A percentile compares a stretch with the other conserved stretches of the same genome.
These are phyloP conservation scores for Nyssa sinensis DNA, from an alignment of 148 eudicot species.

Conservation along the genomic window DNA sequence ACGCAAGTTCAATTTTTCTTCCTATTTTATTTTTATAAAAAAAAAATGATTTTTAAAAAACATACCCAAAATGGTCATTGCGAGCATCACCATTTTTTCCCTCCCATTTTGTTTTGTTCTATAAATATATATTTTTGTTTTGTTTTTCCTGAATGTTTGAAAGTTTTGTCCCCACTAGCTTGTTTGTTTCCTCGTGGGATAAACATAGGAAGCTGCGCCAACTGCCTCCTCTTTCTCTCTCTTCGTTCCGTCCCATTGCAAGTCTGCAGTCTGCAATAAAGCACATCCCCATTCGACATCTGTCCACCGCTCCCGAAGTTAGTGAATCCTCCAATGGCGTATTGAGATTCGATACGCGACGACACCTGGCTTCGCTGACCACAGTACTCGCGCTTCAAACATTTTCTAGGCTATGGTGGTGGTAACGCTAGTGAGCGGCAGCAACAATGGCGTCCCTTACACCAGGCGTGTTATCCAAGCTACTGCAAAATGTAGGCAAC, in stretches of 20 bases:
- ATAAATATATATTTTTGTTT: background rate
- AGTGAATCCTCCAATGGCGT: constrained; percentile 11
- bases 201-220: background rate
- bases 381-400: background rate
- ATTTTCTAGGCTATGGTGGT: background rate
- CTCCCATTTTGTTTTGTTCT: no score
- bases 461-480: constrained; percentile 34
- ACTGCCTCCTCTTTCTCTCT: background rate
- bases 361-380: background rate
- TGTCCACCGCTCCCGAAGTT: constrained; percentile 8
- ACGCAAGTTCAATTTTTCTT: no score
- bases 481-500: constrained; percentile 30
- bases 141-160: no score
- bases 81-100: no score
- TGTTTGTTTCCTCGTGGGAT: background rate
- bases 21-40: no score
- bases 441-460: constrained; percentile 36
- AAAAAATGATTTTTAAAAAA: no score
- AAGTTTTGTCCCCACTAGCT: constrained; percentile 3
- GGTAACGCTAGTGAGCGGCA: background rate
- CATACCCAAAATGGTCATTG: no score
- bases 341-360: constrained; percentile 7
- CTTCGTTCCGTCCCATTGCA: constrained; percentile 2
- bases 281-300: constrained; percentile 17
- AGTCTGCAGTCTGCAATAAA: constrained; percentile 13